phyloP scores from a whole-genome alignment of 2,329 filamentous ascomycete species.

The Macrophomina pseudophaseolina region DNA sequence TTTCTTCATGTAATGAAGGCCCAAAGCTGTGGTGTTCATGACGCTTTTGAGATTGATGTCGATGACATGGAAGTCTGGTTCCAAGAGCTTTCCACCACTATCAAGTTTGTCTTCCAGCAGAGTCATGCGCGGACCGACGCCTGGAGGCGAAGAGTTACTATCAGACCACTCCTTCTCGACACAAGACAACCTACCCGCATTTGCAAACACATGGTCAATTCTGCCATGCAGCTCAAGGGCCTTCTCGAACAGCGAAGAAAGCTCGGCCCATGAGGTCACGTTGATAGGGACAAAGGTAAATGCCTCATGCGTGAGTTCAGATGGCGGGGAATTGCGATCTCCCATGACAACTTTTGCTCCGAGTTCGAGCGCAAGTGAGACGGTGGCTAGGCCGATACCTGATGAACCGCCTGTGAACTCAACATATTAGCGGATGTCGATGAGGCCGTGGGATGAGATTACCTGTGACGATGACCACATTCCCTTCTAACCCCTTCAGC shows the following conservation, averaged over 20 bases:
- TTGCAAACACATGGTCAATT: constrained; percentile 54
- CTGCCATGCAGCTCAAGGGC: constrained; percentile 48
- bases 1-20: constrained; percentile 36
- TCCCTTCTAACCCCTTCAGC: constrained; percentile 51
- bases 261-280: constrained; percentile 54
- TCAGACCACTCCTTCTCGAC: background rate
- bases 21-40: constrained; percentile 39
- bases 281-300: constrained; percentile 38
- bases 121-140: constrained; percentile 31
- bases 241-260: constrained; percentile 58
- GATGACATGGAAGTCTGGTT: constrained; percentile 36
- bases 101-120: constrained; percentile 39
- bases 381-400: constrained; percentile 65
- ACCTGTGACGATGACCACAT: constrained; percentile 62
- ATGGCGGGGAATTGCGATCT: constrained; percentile 55
- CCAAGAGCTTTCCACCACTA: constrained; percentile 36
- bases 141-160: constrained; percentile 10
- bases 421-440: background rate
- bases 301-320: constrained; percentile 33
- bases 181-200: constrained; percentile 33
- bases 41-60: constrained; percentile 39
- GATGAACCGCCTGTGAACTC: constrained; percentile 57
- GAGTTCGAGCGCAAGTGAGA: constrained; percentile 55
- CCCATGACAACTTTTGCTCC: constrained; percentile 62
- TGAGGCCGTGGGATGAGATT: constrained; percentile 18